Percentiles rank a stretch among this genome's conserved stretches.
These are phyloP conservation scores for Mortierella sp. DNA, from an alignment of 371 early-diverging fungal genomes.

Conservation along the genomic window DNA sequence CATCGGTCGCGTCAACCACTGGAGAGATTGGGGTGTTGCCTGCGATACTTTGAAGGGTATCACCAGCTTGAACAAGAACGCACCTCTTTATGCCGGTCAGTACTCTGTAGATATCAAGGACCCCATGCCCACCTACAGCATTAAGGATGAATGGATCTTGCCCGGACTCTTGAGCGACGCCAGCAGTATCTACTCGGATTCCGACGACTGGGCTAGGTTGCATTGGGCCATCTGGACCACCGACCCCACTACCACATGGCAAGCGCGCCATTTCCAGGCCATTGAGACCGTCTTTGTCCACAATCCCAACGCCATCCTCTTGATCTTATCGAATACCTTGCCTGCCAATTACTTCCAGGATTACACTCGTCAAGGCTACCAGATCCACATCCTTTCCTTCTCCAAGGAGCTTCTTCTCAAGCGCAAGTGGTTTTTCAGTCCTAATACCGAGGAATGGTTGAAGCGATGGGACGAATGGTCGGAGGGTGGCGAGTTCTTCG, in stretches of 20 bases:
- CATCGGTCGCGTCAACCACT: conserved; percentile 65
- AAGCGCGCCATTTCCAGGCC: conserved; percentile 74
- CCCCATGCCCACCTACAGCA: conserved; percentile 51
- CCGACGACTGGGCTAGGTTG: conserved; percentile 71
- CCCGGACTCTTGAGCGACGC: conserved; percentile 66
- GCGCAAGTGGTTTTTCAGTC: conserved; percentile 76
- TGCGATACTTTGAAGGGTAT: conserved; percentile 70
- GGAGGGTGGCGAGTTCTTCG: conserved; percentile 65
- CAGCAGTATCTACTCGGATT: conserved; percentile 70
- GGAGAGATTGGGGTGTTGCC: conserved; percentile 64
- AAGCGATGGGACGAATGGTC: conserved; percentile 72
- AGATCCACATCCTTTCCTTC: conserved; percentile 72
- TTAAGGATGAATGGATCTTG: conserved; percentile 75
- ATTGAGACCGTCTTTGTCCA: conserved; percentile 78
- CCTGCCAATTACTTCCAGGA: conserved; percentile 68
- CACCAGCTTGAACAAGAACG: conserved; percentile 49
- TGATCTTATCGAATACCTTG: conserved; percentile 73
- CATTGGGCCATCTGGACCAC: conserved; percentile 82
- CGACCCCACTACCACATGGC: conserved; percentile 68
- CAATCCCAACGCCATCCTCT: conserved; percentile 71
- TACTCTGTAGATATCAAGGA: conserved; percentile 60
- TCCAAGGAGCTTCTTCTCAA: conserved; percentile 69
- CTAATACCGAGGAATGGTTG: conserved; percentile 74
- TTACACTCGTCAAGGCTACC: conserved; percentile 69
- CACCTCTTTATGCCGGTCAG: conserved; percentile 20